Percentiles rank a stretch among this genome's conserved stretches.
Evolutionary conservation across 2,329 filamentous ascomycete genomes (phyloP).

Genomic region (Penicillium sp.): DNA sequence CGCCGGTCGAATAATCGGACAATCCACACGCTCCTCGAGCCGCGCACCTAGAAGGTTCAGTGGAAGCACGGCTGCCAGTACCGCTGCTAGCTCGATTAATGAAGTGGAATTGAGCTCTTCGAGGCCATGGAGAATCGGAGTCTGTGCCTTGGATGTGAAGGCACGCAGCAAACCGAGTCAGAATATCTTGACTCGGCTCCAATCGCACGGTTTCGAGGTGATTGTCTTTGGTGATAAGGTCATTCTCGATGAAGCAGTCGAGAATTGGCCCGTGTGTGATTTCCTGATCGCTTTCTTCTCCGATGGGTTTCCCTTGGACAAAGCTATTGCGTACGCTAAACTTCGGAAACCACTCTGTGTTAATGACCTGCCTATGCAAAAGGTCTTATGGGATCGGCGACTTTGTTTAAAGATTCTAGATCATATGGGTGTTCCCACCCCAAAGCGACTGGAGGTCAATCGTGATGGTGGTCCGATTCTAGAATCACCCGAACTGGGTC

Average conservation of each 20-base stretch:
- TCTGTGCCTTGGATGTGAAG: constrained; percentile 94
- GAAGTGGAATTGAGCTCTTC: constrained; percentile 50
- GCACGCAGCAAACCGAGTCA: constrained; percentile 94
- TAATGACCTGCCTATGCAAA: constrained; percentile 96
- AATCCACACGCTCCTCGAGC: constrained; percentile 59
- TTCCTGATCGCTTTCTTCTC: constrained; percentile 98
- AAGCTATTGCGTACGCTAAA: constrained; percentile 93
- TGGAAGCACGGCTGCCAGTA: constrained; percentile 75
- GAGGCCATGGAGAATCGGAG: constrained; percentile 70
- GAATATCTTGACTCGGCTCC: constrained; percentile 90
- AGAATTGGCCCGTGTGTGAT: constrained; percentile 95
- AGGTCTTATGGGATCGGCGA: constrained; percentile 91
- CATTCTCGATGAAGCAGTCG: constrained; percentile 92
- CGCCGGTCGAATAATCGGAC: constrained; percentile 34
- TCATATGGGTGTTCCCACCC: constrained; percentile 84
- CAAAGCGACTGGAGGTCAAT: constrained; percentile 83
- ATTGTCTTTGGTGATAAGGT: constrained; percentile 99
- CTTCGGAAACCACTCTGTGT: constrained; percentile 94
- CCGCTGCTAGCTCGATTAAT: constrained; percentile 76
- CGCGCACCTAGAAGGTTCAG: constrained; percentile 73
- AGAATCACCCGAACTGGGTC: constrained; percentile 74
- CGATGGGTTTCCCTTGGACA: constrained; percentile 93
- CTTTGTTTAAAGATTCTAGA: constrained; percentile 86
- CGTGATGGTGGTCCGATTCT: constrained; percentile 85
- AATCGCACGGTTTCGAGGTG: constrained; percentile 88